A percentile compares a stretch with the other conserved stretches of the same genome.
Evolutionary conservation across 192 early-diverging fungal species (phyloP).

Genomic region (Coemansia reversa): DNA sequence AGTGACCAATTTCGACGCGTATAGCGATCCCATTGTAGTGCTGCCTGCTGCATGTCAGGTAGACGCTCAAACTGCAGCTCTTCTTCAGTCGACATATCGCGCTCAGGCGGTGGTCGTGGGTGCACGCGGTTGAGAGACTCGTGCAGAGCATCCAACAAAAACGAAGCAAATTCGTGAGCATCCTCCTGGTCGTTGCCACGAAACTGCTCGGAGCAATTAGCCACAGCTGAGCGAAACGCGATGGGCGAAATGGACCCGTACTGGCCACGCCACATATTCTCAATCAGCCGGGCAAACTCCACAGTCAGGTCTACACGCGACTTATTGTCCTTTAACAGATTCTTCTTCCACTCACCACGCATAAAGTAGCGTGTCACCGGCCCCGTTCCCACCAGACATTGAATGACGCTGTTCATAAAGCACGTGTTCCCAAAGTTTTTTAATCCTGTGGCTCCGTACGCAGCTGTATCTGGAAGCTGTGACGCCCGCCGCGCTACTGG

Average conservation of each 20-base stretch:
- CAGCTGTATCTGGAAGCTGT: slow-evolving; percentile 39
- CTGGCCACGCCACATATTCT: slow-evolving; percentile 79
- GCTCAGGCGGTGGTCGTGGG: slow-evolving; percentile 42
- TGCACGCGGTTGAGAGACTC: slow-evolving; percentile 82
- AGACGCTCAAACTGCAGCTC: slow-evolving; percentile 67
- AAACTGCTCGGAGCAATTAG: slow-evolving; percentile 78
- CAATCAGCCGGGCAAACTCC: slow-evolving; percentile 74
- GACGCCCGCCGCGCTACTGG: slow-evolving; percentile 10
- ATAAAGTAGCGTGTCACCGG: slow-evolving; percentile 73
- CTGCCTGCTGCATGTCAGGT: slow-evolving; percentile 58
- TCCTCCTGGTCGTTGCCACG: slow-evolving; percentile 92
- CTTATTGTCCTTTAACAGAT: slow-evolving; percentile 53
- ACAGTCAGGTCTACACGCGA: slow-evolving; percentile 70
- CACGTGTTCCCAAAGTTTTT: slow-evolving; percentile 85
- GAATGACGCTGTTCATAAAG: slow-evolving; percentile 83
- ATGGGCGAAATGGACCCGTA: slow-evolving; percentile 77
- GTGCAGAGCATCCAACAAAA: slow-evolving; percentile 86
- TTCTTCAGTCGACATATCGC: slow-evolving; percentile 44
- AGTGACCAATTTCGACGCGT: slow-evolving; percentile 74
- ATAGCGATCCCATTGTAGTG: slow-evolving; percentile 57
- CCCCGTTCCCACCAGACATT: slow-evolving; percentile 70
- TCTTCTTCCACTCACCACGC: slow-evolving; percentile 56
- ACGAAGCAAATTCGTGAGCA: slow-evolving; percentile 92
- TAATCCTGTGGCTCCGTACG: slow-evolving; percentile 68
- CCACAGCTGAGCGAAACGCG: slow-evolving; percentile 75